phyloP scores from a whole-genome alignment of 305 asterid species.

The Plantago coronopus region DNA sequence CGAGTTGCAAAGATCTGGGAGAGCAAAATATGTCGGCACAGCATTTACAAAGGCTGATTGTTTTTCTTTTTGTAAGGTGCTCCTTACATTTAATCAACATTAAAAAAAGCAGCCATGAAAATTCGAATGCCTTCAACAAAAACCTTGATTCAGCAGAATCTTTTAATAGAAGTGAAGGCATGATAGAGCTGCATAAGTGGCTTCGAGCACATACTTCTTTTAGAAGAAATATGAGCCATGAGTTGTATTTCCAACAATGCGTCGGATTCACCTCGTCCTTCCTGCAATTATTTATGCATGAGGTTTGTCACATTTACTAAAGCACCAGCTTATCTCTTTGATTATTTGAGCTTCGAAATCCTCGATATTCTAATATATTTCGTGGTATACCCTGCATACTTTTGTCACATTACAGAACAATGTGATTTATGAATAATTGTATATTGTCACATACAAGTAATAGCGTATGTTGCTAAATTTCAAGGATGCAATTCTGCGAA shows the following conservation, averaged over 20 bases:
- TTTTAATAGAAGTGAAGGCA: constrained; percentile 36
- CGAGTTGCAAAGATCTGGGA: constrained; percentile 33
- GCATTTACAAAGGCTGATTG: constrained; percentile 67
- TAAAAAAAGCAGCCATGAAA: constrained; percentile 29
- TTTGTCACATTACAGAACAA: no score
- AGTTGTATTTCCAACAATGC: constrained; percentile 38
- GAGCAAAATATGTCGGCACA: constrained; percentile 32
- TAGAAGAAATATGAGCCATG: constrained; percentile 39
- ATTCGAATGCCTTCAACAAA: constrained; percentile 23
- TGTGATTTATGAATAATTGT: no score
- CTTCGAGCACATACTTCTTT: constrained; percentile 50
- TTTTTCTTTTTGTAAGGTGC: constrained; percentile 71
- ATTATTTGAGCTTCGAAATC: background rate
- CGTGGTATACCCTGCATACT: no score
- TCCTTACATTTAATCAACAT: constrained; percentile 41
- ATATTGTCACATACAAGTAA: no score
- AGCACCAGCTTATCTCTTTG: constrained; percentile 3
- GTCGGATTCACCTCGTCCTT: constrained; percentile 54
- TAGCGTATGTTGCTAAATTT: no score
- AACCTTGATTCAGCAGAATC: constrained; percentile 28
- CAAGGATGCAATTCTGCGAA: no score
- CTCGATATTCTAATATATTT: constrained; percentile 2
- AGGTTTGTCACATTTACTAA: constrained; percentile 47
- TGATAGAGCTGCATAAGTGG: constrained; percentile 60
- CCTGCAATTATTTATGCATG: constrained; percentile 76